These are phyloP conservation scores for Globisporangium cystogenes DNA, from an alignment of 352 stramenopile species.

Conservation along the genomic window DNA sequence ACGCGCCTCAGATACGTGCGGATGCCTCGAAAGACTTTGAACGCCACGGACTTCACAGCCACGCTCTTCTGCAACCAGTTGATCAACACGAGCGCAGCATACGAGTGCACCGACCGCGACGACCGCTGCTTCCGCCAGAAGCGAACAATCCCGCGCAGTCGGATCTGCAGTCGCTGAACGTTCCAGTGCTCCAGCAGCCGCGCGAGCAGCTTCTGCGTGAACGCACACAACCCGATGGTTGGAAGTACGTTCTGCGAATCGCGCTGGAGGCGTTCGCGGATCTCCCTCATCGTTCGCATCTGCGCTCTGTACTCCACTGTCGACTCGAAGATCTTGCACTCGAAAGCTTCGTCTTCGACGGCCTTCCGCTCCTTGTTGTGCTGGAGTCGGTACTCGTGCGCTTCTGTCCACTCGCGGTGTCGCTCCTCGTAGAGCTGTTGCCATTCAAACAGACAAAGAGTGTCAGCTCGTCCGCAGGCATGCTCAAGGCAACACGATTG, in stretches of 20 bases:
- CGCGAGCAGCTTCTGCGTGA: slow-evolving; percentile 37
- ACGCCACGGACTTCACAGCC: slow-evolving; percentile 40
- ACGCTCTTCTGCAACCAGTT: slow-evolving; percentile 65
- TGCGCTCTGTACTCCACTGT: slow-evolving; percentile 41
- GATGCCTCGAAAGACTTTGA: slow-evolving; percentile 49
- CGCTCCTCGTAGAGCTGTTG: slow-evolving; percentile 41
- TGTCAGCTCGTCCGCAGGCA: neutral
- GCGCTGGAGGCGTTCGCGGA: slow-evolving; percentile 25
- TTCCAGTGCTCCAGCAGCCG: slow-evolving; percentile 33
- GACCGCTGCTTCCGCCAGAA: slow-evolving; percentile 42
- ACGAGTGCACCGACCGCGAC: slow-evolving; percentile 21
- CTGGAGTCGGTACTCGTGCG: slow-evolving; percentile 28
- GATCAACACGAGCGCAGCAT: slow-evolving; percentile 36
- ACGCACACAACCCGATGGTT: slow-evolving; percentile 35
- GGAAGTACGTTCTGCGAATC: slow-evolving; percentile 38
- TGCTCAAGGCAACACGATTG: neutral
- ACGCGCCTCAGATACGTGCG: slow-evolving; percentile 43
- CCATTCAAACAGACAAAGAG: no score
- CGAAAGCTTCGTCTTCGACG: slow-evolving; percentile 41
- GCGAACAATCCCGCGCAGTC: slow-evolving; percentile 31
- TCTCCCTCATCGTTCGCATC: slow-evolving; percentile 30
- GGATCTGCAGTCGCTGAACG: slow-evolving; percentile 22
- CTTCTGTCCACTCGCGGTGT: slow-evolving; percentile 31
- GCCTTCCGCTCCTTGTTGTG: slow-evolving; percentile 27
- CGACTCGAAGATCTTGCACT: slow-evolving; percentile 34